These are phyloP conservation scores for Petasospora rhodanensis DNA, from an alignment of 1,139 yeast genomes.

Conservation along the genomic window DNA sequence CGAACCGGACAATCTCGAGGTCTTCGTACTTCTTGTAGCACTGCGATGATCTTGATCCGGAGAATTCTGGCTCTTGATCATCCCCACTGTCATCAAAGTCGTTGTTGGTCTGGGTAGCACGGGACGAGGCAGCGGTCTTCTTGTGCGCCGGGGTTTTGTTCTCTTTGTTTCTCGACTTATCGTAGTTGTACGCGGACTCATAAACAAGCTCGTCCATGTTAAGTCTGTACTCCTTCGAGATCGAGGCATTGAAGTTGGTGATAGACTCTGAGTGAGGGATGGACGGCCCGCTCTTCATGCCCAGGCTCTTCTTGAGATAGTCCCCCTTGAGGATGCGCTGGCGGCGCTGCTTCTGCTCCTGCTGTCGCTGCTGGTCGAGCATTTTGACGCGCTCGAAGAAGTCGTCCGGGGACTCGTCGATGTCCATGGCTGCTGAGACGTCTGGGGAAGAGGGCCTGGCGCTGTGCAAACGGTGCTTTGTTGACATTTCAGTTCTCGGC, in stretches of 20 bases:
- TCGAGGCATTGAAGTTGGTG: conserved; percentile 13
- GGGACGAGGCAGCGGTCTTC: no score
- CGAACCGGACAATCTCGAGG: conserved; percentile 24
- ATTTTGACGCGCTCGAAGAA: conserved; percentile 30
- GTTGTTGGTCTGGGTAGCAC: no score
- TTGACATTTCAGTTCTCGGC: no score
- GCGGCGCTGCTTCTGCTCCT: conserved; percentile 12
- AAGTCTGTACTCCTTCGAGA: conserved; percentile 17
- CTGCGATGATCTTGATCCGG: conserved; percentile 2
- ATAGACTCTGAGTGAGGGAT: conserved; percentile 17
- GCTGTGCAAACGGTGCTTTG: neutral
- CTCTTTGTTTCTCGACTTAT: conserved; percentile 24
- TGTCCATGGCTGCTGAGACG: conserved; percentile 2
- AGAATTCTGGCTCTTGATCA: no score
- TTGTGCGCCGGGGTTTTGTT: no score
- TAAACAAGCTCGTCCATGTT: conserved; percentile 26
- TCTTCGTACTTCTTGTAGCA: conserved; percentile 15
- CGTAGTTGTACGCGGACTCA: conserved; percentile 35
- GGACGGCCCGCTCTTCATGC: no score
- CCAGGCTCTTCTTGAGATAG: neutral
- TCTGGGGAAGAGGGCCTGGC: neutral
- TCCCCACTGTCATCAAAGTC: no score
- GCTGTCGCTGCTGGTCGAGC: conserved; percentile 24
- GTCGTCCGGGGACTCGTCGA: conserved; percentile 24
- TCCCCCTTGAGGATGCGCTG: conserved; percentile 2